phyloP scores from a whole-genome alignment of 2,329 filamentous ascomycete genomes.

The Rutstroemia sp. region DNA sequence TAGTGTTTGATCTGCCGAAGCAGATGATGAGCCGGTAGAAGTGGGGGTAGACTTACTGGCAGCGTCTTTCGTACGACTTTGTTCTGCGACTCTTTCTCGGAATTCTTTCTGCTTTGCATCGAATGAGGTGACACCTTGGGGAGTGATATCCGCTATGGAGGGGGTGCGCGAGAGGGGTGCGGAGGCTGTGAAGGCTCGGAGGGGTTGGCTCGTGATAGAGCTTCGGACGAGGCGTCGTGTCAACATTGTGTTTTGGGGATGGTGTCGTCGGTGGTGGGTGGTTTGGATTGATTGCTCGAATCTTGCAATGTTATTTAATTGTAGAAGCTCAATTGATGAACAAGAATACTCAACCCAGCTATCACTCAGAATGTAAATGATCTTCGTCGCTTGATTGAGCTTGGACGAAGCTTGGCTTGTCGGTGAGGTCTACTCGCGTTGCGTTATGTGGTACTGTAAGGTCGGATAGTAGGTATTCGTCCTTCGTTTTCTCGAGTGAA shows the following conservation, averaged over 20 bases:
- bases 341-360: not conserved
- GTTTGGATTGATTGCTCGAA: not conserved
- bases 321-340: not conserved
- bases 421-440: no score
- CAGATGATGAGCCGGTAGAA: slow-evolving; percentile 27
- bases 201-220: slow-evolving; percentile 28
- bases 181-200: slow-evolving; percentile 48
- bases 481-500: no score
- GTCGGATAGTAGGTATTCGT: no score
- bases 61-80: slow-evolving; percentile 68
- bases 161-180: slow-evolving; percentile 46
- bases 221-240: slow-evolving; percentile 19
- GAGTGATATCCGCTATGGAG: slow-evolving; percentile 78
- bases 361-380: not conserved
- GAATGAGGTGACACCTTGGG: slow-evolving; percentile 66
- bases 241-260: slow-evolving; percentile 22
- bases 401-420: no score
- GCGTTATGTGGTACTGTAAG: no score
- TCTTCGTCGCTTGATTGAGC: not conserved
- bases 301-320: not conserved
- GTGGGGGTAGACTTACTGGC: slow-evolving; percentile 57
- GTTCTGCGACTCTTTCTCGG: slow-evolving; percentile 70
- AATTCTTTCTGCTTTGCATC: slow-evolving; percentile 79
- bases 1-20: slow-evolving; percentile 47
- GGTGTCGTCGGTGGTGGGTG: not conserved